A percentile compares a stretch with the other conserved stretches of the same genome.
Evolutionary conservation across 2,329 filamentous ascomycete species (phyloP).

Genomic region (Ophiostoma novo-ulmi): DNA sequence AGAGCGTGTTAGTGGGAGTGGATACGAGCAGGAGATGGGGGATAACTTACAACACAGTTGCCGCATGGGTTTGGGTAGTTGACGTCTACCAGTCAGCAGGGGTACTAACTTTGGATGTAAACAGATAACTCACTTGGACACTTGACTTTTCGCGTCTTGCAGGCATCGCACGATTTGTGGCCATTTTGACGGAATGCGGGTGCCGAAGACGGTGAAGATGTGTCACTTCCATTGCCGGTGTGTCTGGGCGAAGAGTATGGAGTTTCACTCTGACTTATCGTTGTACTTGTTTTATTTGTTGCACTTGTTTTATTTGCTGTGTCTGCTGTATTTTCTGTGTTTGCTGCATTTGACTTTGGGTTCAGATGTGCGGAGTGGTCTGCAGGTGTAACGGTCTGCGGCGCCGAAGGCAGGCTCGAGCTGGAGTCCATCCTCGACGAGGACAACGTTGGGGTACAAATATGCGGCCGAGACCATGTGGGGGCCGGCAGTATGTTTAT

Average conservation of each 20-base stretch:
- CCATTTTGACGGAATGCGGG: constrained; percentile 7
- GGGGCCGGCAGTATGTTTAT: not conserved
- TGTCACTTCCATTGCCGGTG: constrained; percentile 4
- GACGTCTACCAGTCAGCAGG: constrained; percentile 19
- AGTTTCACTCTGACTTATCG: not conserved
- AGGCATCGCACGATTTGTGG: constrained; percentile 37
- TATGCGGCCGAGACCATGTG: constrained; percentile 6
- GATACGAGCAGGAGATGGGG: not conserved
- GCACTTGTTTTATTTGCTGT: not conserved
- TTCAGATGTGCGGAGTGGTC: not conserved
- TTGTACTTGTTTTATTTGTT: not conserved
- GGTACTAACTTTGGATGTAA: not conserved
- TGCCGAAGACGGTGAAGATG: not conserved
- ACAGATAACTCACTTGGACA: constrained; percentile 34
- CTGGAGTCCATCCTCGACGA: not conserved
- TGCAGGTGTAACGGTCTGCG: constrained; percentile 3
- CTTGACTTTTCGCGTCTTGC: constrained; percentile 40
- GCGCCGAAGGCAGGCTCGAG: constrained; percentile 4
- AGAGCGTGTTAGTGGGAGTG: not conserved
- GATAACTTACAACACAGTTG: constrained; percentile 23
- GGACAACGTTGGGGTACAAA: not conserved
- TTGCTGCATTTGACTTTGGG: not conserved
- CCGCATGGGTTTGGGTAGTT: constrained; percentile 21
- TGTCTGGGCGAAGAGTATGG: not conserved
- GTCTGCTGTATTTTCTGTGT: not conserved